Conservation (phyloP, 176 grass and related monocot genomes). For the Leersia perrieri region DNA sequence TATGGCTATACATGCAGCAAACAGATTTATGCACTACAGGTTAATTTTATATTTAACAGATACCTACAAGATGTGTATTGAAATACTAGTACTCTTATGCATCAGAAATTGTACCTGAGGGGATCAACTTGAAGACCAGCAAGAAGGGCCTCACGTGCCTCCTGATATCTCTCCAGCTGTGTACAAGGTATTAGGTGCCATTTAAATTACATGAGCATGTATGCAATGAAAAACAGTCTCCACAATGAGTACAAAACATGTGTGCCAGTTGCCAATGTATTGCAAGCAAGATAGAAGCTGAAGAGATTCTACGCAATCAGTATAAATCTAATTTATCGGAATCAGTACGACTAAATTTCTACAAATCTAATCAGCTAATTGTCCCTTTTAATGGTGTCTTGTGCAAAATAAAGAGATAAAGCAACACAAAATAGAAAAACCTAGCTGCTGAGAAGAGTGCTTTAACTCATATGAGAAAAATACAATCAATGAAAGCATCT, state of each 20-base stretch:
- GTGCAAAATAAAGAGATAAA: slow-evolving; percentile 12
- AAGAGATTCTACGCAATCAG: background rate
- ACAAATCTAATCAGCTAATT: background rate
- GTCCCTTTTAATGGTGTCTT: background rate
- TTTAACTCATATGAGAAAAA: background rate
- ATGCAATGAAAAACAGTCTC: background rate
- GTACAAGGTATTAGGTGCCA: slow-evolving; percentile 5
- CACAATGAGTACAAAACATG: slow-evolving; percentile 1
- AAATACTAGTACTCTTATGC: slow-evolving; percentile 15
- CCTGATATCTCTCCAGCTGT: slow-evolving; percentile 81
- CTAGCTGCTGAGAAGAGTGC: slow-evolving; percentile 6
- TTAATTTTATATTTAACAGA: slow-evolving; percentile 20
- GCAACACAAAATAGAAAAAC: slow-evolving; percentile 1
- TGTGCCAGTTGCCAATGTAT: background rate
- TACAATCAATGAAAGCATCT: slow-evolving; percentile 5
- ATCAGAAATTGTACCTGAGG: slow-evolving; percentile 62
- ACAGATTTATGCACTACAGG: slow-evolving; percentile 17
- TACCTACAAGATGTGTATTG: slow-evolving; percentile 21
- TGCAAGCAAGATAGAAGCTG: slow-evolving; percentile 1
- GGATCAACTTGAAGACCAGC: slow-evolving; percentile 91
- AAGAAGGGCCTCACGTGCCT: slow-evolving; percentile 77
- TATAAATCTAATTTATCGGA: background rate
- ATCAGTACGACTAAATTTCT: background rate
- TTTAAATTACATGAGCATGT: slow-evolving; percentile 22
- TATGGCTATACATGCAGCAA: slow-evolving; percentile 53